Evolutionary conservation across 441 rosid species (phyloP).

Genomic region (Syzygium syzygioides): DNA sequence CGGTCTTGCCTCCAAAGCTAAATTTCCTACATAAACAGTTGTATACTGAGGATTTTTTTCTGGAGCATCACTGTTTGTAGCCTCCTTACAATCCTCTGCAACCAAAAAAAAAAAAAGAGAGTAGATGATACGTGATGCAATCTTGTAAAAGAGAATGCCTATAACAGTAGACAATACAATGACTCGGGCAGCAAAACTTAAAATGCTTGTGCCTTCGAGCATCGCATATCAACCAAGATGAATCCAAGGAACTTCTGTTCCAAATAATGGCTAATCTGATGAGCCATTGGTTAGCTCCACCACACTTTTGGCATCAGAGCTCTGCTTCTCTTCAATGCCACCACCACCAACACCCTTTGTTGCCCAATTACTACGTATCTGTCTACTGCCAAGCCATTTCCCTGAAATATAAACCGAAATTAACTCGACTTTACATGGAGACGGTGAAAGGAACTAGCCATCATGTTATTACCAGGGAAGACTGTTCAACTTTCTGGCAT

Average conservation of each 20-base stretch:
- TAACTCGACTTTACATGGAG: not conserved
- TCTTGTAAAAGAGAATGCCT: not conserved
- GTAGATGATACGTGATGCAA: not conserved
- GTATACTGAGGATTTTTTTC: constrained; percentile 92
- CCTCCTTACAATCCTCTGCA: constrained; percentile 89
- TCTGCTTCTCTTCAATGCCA: constrained; percentile 77
- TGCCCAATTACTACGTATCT: constrained; percentile 98
- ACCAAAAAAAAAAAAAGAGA: not conserved
- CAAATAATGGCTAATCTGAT: constrained; percentile 40
- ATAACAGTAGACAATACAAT: not conserved
- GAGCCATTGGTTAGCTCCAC: constrained; percentile 82
- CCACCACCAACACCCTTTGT: constrained; percentile 92
- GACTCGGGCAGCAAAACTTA: not conserved
- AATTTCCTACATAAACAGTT: constrained; percentile 95
- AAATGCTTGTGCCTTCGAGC: not conserved
- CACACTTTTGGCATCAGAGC: constrained; percentile 77
- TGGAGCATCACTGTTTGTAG: constrained; percentile 66
- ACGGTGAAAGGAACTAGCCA: not conserved
- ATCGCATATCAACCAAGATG: not conserved
- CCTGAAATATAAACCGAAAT: constrained; percentile 31
- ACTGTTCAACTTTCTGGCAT: not conserved
- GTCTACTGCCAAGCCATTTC: constrained; percentile 95
- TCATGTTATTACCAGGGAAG: not conserved
- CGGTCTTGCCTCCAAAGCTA: constrained; percentile 72
- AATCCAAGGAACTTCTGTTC: not conserved